These are phyloP conservation scores for Athelia psychrophila DNA, from an alignment of 1,284 basidiomycete species.

Conservation along the genomic window DNA sequence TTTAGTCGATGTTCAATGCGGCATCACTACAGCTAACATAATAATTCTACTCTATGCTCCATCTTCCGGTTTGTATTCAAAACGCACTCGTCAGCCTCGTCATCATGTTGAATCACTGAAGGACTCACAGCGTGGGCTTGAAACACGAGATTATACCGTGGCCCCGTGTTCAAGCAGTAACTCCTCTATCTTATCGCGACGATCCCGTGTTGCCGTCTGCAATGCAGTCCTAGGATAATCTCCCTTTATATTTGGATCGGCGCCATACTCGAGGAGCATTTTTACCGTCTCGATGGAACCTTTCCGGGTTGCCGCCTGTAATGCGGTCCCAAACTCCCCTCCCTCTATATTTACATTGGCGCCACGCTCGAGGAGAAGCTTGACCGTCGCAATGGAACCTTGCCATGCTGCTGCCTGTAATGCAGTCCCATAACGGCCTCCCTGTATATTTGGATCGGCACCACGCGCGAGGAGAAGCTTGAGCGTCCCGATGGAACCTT, in stretches of 20 bases:
- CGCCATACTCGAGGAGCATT: neutral
- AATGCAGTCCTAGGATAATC: neutral
- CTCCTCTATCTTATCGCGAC: too few species aligned
- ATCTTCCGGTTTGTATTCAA: too few species aligned
- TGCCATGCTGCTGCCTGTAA: neutral
- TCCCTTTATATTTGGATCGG: neutral
- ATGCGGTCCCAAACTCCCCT: neutral
- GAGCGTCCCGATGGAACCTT: neutral
- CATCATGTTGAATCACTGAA: too few species aligned
- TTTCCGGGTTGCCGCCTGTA: neutral
- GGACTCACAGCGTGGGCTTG: too few species aligned
- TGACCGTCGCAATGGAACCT: neutral
- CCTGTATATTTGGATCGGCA: neutral
- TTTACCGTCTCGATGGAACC: neutral
- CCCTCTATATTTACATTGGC: neutral
- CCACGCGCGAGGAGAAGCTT: neutral
- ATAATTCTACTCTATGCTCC: too few species aligned
- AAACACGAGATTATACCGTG: too few species aligned
- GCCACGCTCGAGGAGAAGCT: neutral
- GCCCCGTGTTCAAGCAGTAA: too few species aligned
- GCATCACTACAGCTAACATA: too few species aligned
- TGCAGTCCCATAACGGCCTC: neutral
- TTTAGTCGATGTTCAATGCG: too few species aligned
- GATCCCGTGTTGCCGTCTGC: neutral
- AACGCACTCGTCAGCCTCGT: too few species aligned